Percentiles rank a stretch among this genome's conserved stretches.
phyloP scores from a whole-genome alignment of 2,329 filamentous ascomycete genomes.

The Cladosporium halotolerans region DNA sequence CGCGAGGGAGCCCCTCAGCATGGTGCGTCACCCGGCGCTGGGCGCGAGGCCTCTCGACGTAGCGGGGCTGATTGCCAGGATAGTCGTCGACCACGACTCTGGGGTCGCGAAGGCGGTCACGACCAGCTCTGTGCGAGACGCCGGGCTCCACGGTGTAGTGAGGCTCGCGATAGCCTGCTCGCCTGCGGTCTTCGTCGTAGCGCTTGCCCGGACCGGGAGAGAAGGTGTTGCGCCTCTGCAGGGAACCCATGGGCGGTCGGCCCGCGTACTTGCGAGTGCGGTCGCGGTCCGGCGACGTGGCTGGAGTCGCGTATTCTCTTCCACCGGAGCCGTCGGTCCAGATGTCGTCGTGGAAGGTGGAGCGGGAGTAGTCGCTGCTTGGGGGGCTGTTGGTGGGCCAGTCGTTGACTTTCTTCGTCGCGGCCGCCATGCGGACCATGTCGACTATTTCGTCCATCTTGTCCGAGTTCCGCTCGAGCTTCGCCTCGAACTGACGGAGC shows the following conservation, averaged over 20 bases:
- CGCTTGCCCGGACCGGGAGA: not conserved
- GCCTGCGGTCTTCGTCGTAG: not conserved
- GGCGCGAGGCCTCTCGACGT: not conserved
- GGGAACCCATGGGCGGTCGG: not conserved
- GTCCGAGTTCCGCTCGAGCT: not conserved
- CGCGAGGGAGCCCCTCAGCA: not conserved
- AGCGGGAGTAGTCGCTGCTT: not conserved
- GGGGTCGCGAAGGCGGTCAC: not conserved
- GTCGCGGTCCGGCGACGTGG: not conserved
- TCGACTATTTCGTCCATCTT: not conserved
- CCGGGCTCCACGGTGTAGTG: not conserved
- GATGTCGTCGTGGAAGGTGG: not conserved
- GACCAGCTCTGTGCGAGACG: not conserved
- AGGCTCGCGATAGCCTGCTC: not conserved
- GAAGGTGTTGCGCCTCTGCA: not conserved
- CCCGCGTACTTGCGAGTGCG: not conserved
- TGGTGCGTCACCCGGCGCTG: not conserved
- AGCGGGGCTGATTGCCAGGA: not conserved
- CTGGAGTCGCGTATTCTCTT: not conserved
- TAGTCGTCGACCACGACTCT: not conserved
- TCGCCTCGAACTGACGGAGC: not conserved
- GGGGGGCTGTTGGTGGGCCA: not conserved
- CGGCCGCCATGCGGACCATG: not conserved
- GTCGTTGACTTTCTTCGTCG: slow-evolving; percentile 1
- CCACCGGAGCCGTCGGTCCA: not conserved